These are phyloP conservation scores for Aspergillus spinulosporus DNA, from an alignment of 2,329 filamentous ascomycete species.

Conservation along the genomic window DNA sequence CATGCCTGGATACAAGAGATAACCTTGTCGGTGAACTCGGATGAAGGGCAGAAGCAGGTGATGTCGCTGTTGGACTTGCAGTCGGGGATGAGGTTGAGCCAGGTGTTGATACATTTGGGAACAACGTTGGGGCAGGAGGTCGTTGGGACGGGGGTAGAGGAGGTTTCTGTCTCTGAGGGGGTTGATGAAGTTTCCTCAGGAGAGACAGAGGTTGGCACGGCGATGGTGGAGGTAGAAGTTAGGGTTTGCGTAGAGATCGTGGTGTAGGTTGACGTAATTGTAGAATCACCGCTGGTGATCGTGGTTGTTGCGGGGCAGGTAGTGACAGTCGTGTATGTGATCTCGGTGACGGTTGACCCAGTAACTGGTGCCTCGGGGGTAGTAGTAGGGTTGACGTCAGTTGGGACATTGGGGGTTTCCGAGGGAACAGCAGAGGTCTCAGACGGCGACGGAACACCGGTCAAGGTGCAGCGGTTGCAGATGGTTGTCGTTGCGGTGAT, in stretches of 20 bases:
- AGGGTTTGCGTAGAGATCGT: constrained; percentile 56
- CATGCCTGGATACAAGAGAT: constrained; percentile 79
- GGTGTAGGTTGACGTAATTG: constrained; percentile 55
- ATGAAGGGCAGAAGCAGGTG: constrained; percentile 82
- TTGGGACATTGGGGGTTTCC: background rate
- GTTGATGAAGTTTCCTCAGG: constrained; percentile 13
- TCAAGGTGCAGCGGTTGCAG: constrained; percentile 9
- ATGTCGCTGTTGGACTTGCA: constrained; percentile 84
- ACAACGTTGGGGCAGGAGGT: constrained; percentile 66
- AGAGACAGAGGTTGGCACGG: constrained; percentile 9
- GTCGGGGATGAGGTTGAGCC: constrained; percentile 66
- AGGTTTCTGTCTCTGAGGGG: constrained; percentile 10
- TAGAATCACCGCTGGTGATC: constrained; percentile 45
- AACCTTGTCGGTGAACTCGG: constrained; percentile 73
- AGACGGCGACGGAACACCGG: background rate
- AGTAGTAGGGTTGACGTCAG: constrained; percentile 7
- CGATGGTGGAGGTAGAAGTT: constrained; percentile 25
- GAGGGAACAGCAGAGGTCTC: background rate
- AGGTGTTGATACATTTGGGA: constrained; percentile 89
- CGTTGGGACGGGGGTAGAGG: constrained; percentile 28
- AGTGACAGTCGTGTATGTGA: constrained; percentile 32
- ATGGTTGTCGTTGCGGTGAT: constrained; percentile 14
- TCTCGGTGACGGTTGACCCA: constrained; percentile 11
- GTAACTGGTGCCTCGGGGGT: constrained; percentile 1
- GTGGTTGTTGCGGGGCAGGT: constrained; percentile 37